Base-by-base conservation (phyloP, 345 rosid species). In the Lumnitzera racemosa region DNA sequence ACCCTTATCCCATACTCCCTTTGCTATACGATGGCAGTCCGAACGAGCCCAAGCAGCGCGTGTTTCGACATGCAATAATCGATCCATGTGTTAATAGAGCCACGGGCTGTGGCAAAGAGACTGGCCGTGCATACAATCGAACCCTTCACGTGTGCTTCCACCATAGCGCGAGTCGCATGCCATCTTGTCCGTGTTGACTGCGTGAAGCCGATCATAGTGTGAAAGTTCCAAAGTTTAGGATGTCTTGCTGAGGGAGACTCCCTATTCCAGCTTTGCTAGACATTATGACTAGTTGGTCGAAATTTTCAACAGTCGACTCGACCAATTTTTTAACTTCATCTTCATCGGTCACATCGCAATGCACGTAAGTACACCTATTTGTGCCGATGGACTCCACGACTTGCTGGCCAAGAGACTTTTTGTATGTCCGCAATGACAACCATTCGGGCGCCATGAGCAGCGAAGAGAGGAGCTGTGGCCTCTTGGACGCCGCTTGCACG, bases 31-130 rank as follows among this genome's bases (percentile, higher is more conserved):
- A 76, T 71, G 2, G 71, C 73, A 2, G 62, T 67, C 62, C 59
- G 54, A 55, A 71, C 62, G 51, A 72, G 49, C n/a, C 74, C 80
- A 48, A 65, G 1, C 63, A 76, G 69, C 10, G 76, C 63, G 20
- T 55, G 63, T 61, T 76, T 76, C 17, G 76, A 72, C 76, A 68
- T 65, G 0, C 1, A 2, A 56, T 76, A 76, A 20, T 76, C 77
- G 1, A 67, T 63, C 0, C 17, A 25, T 11, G 13, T 14, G 24
- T 51, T 62, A 3, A 36, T 31, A 36, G 43, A 4, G 43, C 7
- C 43, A 7, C 74, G 65, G 1, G 20, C 20, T 20, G 1, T 20
- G 20, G 20, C 20, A 20, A 20, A 20, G 20, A 20, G 20, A 20
- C 20, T 20, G 20, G 20, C 20, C 20, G 20, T 20, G 20, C 20